These are phyloP conservation scores for Aspergillus asperescens DNA, from an alignment of 495 filamentous ascomycete species.

Conservation along the genomic window DNA sequence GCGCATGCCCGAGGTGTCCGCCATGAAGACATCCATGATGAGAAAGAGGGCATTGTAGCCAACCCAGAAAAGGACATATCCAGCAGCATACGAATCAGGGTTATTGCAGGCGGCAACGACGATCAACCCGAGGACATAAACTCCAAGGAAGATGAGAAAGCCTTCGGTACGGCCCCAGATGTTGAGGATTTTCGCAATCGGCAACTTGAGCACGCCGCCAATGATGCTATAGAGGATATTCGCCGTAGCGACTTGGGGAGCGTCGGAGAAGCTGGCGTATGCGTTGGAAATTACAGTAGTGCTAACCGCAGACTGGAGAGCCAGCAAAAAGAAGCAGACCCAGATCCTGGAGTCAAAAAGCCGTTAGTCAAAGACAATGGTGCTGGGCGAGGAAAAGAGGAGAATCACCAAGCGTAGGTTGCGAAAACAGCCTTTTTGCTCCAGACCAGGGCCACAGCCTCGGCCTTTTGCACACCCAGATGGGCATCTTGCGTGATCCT, in stretches of 20 bases:
- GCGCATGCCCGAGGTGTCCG: slow-evolving; percentile 59
- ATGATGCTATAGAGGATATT: slow-evolving; percentile 46
- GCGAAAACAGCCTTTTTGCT: slow-evolving; percentile 29
- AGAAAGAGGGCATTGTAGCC: slow-evolving; percentile 56
- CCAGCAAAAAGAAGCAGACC: slow-evolving; percentile 41
- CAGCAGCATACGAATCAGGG: slow-evolving; percentile 44
- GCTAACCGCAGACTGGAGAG: slow-evolving; percentile 34
- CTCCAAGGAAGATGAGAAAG: slow-evolving; percentile 39
- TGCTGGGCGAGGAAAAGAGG: neutral
- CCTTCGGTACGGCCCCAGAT: slow-evolving; percentile 56
- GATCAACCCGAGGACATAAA: slow-evolving; percentile 42
- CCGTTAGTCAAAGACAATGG: neutral
- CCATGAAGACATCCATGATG: slow-evolving; percentile 56
- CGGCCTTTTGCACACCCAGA: slow-evolving; percentile 39
- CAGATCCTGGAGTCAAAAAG: slow-evolving; percentile 41
- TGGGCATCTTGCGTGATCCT: slow-evolving; percentile 28
- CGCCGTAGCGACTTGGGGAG: slow-evolving; percentile 34
- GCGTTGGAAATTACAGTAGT: slow-evolving; percentile 27
- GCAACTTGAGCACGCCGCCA: slow-evolving; percentile 59
- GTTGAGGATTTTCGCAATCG: slow-evolving; percentile 63
- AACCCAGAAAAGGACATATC: slow-evolving; percentile 52
- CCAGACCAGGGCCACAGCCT: slow-evolving; percentile 38
- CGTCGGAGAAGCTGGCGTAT: slow-evolving; percentile 28
- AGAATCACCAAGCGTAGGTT: slow-evolving; percentile 35
- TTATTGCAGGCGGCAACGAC: slow-evolving; percentile 46